Base-by-base conservation (phyloP, 805 yeast species). In the Saccharomycopsis babjevae region DNA sequence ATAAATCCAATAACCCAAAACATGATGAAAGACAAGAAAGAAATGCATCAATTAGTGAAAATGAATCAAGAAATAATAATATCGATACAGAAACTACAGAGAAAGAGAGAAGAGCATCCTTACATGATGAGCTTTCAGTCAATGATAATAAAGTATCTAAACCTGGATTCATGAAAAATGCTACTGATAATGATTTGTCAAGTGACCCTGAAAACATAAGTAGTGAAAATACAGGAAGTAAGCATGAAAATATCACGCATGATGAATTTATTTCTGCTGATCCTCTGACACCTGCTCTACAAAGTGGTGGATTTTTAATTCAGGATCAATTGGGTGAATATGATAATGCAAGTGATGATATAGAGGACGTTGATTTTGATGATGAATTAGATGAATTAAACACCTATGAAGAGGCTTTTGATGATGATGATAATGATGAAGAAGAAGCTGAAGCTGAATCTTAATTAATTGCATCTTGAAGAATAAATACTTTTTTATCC, bases 351-450 rank as follows among this genome's bases (percentile, higher is more conserved):
- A 64, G 61, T 34, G 67, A 61, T 16, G 64, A 64, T 28, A 68
- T 67, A 56, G 62, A 65, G 40, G 61, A 70, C 73, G 79, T 74
- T 38, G 75, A 74, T 3, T 71, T 71, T 15, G 71, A 67, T 54
- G 69, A 70, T 28, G 70, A 67, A 34, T 22, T 46, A 46, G 64
- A 64, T 42, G 70, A 68, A 54, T 66, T 70, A 54, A 71, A 69
- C 61, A 72, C 72, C 59, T 74, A 70, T 58, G 69, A 69, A 38
- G 71, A 69, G 15, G 73, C 67, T 10, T 72, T 68, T 5, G 71
- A 67, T 1, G 71, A 68, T 11, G 68, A 65, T 32, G 71, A 66
- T 25, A 70, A 63, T 22, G 58, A 62, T 34, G 62, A 61, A 64
- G 62, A 40, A 10, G 67, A 65, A 8, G 70, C 68, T 5, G 68